Base-by-base conservation (phyloP, 352 stramenopile genomes). In the Globisporangium solare region DNA sequence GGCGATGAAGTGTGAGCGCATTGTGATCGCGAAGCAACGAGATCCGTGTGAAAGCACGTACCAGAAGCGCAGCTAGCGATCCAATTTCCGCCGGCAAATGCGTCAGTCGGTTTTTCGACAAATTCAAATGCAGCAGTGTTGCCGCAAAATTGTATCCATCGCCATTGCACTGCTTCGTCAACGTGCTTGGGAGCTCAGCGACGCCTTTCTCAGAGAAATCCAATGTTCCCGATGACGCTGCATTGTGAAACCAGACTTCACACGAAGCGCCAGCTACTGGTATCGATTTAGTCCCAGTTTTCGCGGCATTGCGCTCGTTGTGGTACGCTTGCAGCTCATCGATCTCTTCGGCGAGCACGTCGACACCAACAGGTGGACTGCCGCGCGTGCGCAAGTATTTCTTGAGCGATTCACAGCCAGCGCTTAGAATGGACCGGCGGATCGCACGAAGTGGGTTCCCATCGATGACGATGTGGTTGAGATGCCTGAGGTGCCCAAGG, bases 381-480 rank as follows among this genome's bases (percentile, higher is more conserved):
- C 82, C 84, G 7, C 84, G 76, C 3, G 82, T 92, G 15, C 82
- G 78, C 32, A 94, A 50, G 54, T 92, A 89, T 46, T 92, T 94
- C 47, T 94, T 94, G n/a, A 94, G 63, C 2, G 80, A 54, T 50
- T 92, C 76, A 4, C 76, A 91, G 4, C 83, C 83, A n/a, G 71
- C 54, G 14, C 73, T 88, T 39, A 91, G 51, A 2, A 89, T 68
- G 2, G 73, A 72, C 12, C 81, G 76, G 18, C 81, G 81, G 50
- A 93, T 93, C 14, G 81, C 55, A 54, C 83, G 77, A 41, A 93
- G 63, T 11, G 83, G 79, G 42, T 94, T 94, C 0, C 83, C 83
- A 47, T 94, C 79, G 8, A 89, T 63, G 3, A 89, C 66, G 20
- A 94, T 72, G 56, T 90, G 81, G 47, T 92, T 83, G 1, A 94